Percentiles rank a stretch among this genome's conserved stretches.
Conservation (phyloP, 129 eudicot species). For the Arctium lappa region DNA sequence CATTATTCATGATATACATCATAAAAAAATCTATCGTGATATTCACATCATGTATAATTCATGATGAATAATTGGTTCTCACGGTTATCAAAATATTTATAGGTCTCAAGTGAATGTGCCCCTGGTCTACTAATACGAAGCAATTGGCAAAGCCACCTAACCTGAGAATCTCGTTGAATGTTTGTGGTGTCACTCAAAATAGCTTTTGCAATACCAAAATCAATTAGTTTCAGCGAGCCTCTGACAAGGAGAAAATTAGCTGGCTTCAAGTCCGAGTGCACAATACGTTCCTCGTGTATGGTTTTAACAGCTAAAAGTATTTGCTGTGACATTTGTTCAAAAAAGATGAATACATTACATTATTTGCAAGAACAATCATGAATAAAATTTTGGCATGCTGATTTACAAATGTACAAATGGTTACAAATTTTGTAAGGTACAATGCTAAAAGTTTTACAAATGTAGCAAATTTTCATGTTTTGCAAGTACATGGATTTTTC, state of each 20-base stretch:
- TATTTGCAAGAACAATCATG: neutral
- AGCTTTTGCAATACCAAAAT: conserved; percentile 98
- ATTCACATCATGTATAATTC: neutral
- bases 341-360: conserved; percentile 15
- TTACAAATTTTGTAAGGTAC: neutral
- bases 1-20: neutral
- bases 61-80: neutral
- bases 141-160: conserved; percentile 18
- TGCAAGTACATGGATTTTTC: neutral
- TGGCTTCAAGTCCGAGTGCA: conserved; percentile 98
- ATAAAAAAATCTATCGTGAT: neutral
- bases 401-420: too few relatives aligned
- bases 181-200: conserved; percentile 96
- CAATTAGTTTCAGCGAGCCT: conserved; percentile 92
- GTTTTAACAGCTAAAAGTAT: conserved; percentile 92
- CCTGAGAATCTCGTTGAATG: conserved; percentile 99
- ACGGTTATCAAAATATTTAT: too few relatives aligned
- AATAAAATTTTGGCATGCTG: neutral
- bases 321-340: conserved; percentile 74
- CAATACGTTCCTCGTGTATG: conserved; percentile 95
- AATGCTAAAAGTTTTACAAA: neutral
- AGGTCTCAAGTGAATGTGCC: neutral
- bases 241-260: conserved; percentile 98
- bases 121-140: neutral
- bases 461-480: neutral